These are phyloP conservation scores for Paspalum notatum DNA, from an alignment of 176 grass and related monocot species.

Conservation along the genomic window DNA sequence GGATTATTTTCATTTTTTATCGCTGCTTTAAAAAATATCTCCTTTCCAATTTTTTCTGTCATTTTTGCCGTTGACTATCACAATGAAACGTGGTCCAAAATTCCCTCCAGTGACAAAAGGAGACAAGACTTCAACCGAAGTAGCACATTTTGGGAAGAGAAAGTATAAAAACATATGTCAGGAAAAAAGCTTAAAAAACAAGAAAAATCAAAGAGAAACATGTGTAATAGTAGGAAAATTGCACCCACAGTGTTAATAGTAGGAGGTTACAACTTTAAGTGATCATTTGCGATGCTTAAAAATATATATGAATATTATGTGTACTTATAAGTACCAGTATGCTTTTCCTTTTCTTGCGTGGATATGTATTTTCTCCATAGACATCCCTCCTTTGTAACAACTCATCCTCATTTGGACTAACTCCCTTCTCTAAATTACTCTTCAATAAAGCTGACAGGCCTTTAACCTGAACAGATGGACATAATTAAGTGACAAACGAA, in stretches of 20 bases:
- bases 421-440: constrained; percentile 70
- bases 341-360: constrained; percentile 76
- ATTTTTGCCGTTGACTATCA: not conserved
- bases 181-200: constrained; percentile 3
- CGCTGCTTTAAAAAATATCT: not conserved
- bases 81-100: not conserved
- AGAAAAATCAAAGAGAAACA: not conserved
- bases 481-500: not conserved
- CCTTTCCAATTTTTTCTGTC: not conserved
- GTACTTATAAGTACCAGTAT: constrained; percentile 55
- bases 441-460: constrained; percentile 71
- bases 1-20: not conserved
- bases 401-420: constrained; percentile 49
- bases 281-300: constrained; percentile 23
- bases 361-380: constrained; percentile 77
- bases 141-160: constrained; percentile 2
- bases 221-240: constrained; percentile 14
- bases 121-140: not conserved
- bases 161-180: not conserved
- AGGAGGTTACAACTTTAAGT: constrained; percentile 19
- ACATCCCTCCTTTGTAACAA: constrained; percentile 57
- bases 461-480: constrained; percentile 51
- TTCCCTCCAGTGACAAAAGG: not conserved
- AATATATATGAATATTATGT: not conserved
- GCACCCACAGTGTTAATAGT: not conserved